These are phyloP conservation scores for Puccinia triticina DNA, from an alignment of 1,284 basidiomycete genomes.

Conservation along the genomic window DNA sequence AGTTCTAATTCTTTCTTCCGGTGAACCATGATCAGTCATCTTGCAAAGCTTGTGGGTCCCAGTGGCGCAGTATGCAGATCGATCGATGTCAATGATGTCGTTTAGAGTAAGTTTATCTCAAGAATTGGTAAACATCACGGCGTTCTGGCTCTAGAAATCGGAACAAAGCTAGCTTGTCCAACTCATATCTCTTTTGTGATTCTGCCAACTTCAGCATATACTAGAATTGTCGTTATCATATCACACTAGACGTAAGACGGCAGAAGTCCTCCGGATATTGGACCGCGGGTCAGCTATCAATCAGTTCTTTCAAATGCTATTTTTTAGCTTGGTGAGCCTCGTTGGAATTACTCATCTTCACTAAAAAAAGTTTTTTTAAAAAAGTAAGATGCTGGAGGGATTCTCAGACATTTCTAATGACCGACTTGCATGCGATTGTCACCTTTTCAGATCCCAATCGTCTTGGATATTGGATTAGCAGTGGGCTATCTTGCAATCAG, in stretches of 20 bases:
- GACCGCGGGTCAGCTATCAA: constrained; percentile 68
- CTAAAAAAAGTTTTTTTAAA: neutral
- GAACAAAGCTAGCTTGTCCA: constrained; percentile 65
- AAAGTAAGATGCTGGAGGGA: neutral
- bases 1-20: neutral
- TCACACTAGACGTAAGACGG: constrained; percentile 73
- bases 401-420: neutral
- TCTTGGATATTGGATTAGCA: constrained; percentile 48
- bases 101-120: constrained; percentile 65
- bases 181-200: neutral
- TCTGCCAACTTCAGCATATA: constrained; percentile 52
- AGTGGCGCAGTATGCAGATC: constrained; percentile 69
- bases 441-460: constrained; percentile 35
- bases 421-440: neutral
- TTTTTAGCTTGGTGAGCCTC: constrained; percentile 44
- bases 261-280: constrained; percentile 70
- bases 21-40: constrained; percentile 52
- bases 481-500: constrained; percentile 48
- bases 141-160: neutral
- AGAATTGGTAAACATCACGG: neutral
- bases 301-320: constrained; percentile 46
- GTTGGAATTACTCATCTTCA: constrained; percentile 55
- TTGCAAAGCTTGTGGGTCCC: constrained; percentile 63
- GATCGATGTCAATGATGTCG: constrained; percentile 72
- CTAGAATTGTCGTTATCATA: constrained; percentile 74